Evolutionary conservation across 805 yeast genomes (phyloP).

Genomic region (Torulaspora quercuum): DNA sequence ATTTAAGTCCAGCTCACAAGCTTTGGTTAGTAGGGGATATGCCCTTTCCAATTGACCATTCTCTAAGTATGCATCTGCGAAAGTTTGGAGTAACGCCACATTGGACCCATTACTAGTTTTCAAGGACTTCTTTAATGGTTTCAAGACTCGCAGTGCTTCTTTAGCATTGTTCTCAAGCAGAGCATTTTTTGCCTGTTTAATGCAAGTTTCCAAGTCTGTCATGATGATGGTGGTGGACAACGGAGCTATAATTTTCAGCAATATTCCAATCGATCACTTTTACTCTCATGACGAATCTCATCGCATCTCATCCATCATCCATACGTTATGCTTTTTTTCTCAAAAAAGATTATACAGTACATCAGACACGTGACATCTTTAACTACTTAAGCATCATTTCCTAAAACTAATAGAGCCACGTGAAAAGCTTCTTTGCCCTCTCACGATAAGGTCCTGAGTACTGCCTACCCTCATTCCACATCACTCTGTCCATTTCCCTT

Average conservation of each 20-base stretch:
- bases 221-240: constrained; percentile 11
- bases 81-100: constrained; percentile 48
- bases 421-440: constrained; percentile 26
- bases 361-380: constrained; percentile 2
- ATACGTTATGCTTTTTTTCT: constrained; percentile 7
- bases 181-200: constrained; percentile 26
- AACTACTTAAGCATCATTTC: background rate
- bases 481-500: constrained; percentile 73
- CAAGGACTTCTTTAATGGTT: constrained; percentile 33
- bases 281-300: too few species aligned
- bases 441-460: constrained; percentile 36
- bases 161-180: constrained; percentile 29
- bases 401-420: constrained; percentile 33
- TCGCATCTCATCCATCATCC: constrained; percentile 13
- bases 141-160: constrained; percentile 38
- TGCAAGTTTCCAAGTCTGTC: constrained; percentile 18
- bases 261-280: too few species aligned
- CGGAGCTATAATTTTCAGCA: too few species aligned
- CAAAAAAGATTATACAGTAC: background rate
- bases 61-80: constrained; percentile 80
- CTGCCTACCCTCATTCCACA: constrained; percentile 71
- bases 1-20: constrained; percentile 66
- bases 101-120: constrained; percentile 32
- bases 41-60: constrained; percentile 77
- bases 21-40: constrained; percentile 53